Conservation (phyloP, 2,329 filamentous ascomycete genomes). For the Stagonosporopsis rhizophila region DNA sequence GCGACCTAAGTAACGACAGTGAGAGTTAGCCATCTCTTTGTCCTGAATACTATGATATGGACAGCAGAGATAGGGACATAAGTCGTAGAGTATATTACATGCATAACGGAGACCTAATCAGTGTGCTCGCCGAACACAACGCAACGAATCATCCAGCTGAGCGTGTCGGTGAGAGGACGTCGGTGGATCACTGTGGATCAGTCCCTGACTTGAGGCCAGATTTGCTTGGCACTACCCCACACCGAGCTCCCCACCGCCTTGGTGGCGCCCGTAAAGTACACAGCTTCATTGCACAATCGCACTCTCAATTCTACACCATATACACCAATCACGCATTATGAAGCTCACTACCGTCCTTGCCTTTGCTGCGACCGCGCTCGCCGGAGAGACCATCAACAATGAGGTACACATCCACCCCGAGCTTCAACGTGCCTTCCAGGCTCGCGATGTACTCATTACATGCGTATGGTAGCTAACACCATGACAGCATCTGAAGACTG, state of each 20-base stretch:
- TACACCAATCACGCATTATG: constrained; percentile 46
- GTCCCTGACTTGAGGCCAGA: constrained; percentile 17
- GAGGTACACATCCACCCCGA: constrained; percentile 24
- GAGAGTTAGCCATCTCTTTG: neutral
- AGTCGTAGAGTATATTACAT: too few relatives aligned
- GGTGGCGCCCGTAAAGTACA: neutral
- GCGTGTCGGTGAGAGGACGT: too few relatives aligned
- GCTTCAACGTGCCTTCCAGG: neutral
- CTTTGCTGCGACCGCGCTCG: constrained; percentile 57
- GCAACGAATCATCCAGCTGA: neutral
- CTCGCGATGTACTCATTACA: constrained; percentile 3
- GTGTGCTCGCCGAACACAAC: neutral
- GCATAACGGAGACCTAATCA: neutral
- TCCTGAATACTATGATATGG: neutral
- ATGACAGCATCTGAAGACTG: constrained; percentile 73
- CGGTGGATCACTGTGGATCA: constrained; percentile 5
- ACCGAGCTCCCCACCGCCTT: constrained; percentile 18
- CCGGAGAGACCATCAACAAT: constrained; percentile 42
- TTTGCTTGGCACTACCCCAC: constrained; percentile 18
- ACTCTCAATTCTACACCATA: constrained; percentile 10
- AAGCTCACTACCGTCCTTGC: constrained; percentile 56
- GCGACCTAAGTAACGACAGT: neutral
- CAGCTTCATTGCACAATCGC: neutral
- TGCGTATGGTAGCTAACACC: constrained; percentile 22
- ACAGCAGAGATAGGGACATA: neutral